Base-by-base conservation (phyloP, 2,329 filamentous ascomycete genomes). In the Fonsecaea pedrosoi region DNA sequence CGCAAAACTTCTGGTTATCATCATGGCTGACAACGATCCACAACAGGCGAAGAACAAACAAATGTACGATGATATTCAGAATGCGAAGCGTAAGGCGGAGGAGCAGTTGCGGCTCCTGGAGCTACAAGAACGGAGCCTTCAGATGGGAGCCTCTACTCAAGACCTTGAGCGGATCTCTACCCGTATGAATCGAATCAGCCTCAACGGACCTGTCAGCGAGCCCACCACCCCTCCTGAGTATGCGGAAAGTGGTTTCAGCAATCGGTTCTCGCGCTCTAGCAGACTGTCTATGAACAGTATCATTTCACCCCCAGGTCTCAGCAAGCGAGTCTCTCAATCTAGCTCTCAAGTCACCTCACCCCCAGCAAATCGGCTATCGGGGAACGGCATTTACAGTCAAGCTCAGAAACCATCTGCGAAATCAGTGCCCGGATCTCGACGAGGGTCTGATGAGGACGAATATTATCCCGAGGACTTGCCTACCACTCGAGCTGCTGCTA, bases 201-300 rank as follows among this genome's bases (percentile, higher is more conserved):
- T 84, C 74, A 80, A 84, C 69, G 84, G 88, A 68, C 91, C 94
- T 74, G 92, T 96, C 77, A 97, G 92, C 73, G 94, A 98, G 80
- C 95, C 95, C 15, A 97, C 95, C 1, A 99, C 95, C 25, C 95
- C 95, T 25, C 95, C 95, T 37, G 95, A 98, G 78, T 94, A 95
- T 78, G 90, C 89, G 73, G 92, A 96, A 71, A 88, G 87, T 69
- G 90, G 89, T 53, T 94, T 96, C 74, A 89, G 91, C 64, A 89
- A 88, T 74, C 88, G 91, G 72, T 91, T 95, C 76, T 92, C 92
- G 63, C 88, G 92, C 50, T 91, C 92, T 53, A 94, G 94, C 77
- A 88, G 94, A 69, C 94, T 96, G 82, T 96, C 94, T 62, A 91
- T 91, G 68, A 94, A 93, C 42, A 95, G 92, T 81, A 84, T 97